Evolutionary conservation across 75 land plant genomes (phyloP), one percentile per base, ranked within the genome.

Genomic region (Selaginella moellendorffii): DNA sequence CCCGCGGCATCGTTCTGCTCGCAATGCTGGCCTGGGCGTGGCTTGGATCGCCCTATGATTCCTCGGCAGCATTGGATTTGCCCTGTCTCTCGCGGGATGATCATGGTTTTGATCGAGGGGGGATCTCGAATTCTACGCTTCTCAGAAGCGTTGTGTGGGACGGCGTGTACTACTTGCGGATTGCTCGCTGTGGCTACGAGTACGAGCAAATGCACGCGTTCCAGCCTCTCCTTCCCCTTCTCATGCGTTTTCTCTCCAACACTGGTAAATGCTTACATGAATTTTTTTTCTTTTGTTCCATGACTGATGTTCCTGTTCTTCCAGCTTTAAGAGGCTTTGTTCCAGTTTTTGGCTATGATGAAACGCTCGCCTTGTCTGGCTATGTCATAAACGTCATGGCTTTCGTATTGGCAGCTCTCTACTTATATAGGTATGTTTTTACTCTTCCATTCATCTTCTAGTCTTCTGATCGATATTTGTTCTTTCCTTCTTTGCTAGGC

Each of bases 171-270:
- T 92, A 83, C 68, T 69, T 83, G 29, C 71, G 87, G 10, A 85
- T 92, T 73, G 89, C 97, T 10, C 69, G 82, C 62, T 92, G 97
- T 63, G 97, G 97, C 0, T 92, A 92, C 63, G 97, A 92, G 67
- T 92, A 92, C 65, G 97, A 92, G 71, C 96, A 92, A 70, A 67
- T 84, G 28, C 83, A 79, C 71, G 97, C 97, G 14, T 92, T 92
- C 68, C 63, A 82, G 26, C 93, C 96, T 8, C 73, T 85, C 2
- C 71, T 92, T 12, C 97, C 97, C 0, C 65, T 79, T 29, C 62
- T 60, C 66, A 81, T 83, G 52, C 63, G 62, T 1, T 24, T 81
- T 58, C 31, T 88, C 28, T 69, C 87, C 10, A 65, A 53, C n/a
- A 79, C 89, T 65, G 82, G 97, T 90, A 61, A 27, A 59, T n/a